phyloP scores from a whole-genome alignment of 768 basidiomycete species.

The Suillus discolor region DNA sequence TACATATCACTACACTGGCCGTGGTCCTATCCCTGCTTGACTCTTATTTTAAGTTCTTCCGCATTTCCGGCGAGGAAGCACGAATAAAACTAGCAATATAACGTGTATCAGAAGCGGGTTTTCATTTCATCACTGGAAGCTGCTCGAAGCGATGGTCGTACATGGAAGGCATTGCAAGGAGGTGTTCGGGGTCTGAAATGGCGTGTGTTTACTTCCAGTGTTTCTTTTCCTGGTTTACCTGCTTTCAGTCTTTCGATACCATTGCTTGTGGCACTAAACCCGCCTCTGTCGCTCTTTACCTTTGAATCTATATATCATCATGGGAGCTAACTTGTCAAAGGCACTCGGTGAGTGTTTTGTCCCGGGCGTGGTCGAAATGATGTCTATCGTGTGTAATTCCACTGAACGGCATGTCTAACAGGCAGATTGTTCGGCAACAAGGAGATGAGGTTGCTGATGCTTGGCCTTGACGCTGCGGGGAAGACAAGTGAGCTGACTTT shows the following conservation, averaged over 20 bases:
- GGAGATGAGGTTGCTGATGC: constrained; percentile 98
- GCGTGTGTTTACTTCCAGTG: constrained; percentile 15
- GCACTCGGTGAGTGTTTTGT: constrained; percentile 58
- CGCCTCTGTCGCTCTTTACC: constrained; percentile 67
- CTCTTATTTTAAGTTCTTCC: not conserved
- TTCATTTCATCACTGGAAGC: constrained; percentile 1
- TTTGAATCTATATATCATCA: constrained; percentile 39
- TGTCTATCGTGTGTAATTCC: constrained; percentile 9
- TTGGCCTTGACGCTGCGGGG: constrained; percentile 96
- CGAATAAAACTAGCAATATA: not conserved
- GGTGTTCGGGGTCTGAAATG: constrained; percentile 33
- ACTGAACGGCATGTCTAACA: constrained; percentile 33
- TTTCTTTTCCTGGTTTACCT: constrained; percentile 4
- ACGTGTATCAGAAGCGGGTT: not conserved
- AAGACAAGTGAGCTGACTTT: constrained; percentile 82
- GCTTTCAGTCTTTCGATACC: constrained; percentile 25
- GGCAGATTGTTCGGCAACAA: constrained; percentile 97
- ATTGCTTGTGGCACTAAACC: constrained; percentile 35
- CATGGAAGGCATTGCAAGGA: not conserved
- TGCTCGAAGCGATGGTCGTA: not conserved
- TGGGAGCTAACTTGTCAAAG: constrained; percentile 90
- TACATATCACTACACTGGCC: not conserved
- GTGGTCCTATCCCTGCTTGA: not conserved
- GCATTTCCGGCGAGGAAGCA: not conserved
- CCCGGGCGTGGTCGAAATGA: not conserved